These are phyloP conservation scores for Lepidium campestre DNA, from an alignment of 441 rosid genomes.

Conservation along the genomic window DNA sequence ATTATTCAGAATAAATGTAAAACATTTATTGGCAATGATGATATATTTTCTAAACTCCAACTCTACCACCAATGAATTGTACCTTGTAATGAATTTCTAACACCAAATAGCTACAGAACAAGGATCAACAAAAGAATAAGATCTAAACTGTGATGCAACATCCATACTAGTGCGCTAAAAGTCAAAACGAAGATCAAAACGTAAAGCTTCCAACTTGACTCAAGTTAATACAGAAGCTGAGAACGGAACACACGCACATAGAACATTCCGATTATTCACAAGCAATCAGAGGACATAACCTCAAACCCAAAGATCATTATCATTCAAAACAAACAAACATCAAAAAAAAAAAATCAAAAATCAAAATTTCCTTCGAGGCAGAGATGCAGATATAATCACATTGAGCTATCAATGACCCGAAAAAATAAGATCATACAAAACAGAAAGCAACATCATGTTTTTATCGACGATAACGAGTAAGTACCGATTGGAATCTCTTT, in stretches of 20 bases:
- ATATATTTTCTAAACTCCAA: neutral
- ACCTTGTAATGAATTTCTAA: neutral
- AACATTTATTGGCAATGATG: neutral
- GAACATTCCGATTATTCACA: neutral
- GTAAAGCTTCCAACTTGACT: neutral
- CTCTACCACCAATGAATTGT: no score
- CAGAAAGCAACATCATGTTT: neutral
- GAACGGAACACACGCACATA: neutral
- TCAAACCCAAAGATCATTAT: neutral
- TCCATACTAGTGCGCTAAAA: neutral
- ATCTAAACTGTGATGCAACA: neutral
- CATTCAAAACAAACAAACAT: neutral
- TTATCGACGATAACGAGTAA: neutral
- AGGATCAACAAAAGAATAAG: neutral
- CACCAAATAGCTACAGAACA: neutral
- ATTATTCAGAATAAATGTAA: no score
- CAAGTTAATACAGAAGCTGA: neutral
- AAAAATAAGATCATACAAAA: neutral
- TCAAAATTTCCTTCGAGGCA: neutral
- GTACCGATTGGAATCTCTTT: slow-evolving; percentile 17
- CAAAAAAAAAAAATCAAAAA: neutral
- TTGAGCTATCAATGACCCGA: slow-evolving; percentile 16
- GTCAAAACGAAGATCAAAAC: slow-evolving; percentile 1
- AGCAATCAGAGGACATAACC: neutral
- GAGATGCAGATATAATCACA: neutral